phyloP scores from a whole-genome alignment of 352 stramenopile species.

The Pythium biforme region DNA sequence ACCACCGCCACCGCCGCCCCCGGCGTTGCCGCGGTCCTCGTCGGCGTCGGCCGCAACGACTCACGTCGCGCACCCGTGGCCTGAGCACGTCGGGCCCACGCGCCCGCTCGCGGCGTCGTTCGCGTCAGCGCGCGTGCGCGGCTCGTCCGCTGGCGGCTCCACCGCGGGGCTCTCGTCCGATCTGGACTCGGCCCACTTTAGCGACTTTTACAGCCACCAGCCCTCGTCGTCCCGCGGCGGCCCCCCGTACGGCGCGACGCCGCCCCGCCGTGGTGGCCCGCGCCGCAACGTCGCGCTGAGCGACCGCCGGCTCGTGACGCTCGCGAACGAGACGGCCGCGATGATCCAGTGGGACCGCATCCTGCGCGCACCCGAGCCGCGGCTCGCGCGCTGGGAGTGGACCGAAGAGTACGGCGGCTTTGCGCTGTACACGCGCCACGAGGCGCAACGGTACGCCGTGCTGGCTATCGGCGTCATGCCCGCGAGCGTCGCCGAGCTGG shows the following conservation, averaged over 20 bases:
- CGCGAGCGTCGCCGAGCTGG: slow-evolving; percentile 13
- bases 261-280: no score
- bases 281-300: slow-evolving; percentile 18
- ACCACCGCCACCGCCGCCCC: not conserved
- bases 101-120: slow-evolving; percentile 13
- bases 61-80: not conserved
- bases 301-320: slow-evolving; percentile 17
- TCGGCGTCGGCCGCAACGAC: slow-evolving; percentile 1
- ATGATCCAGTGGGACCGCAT: slow-evolving; percentile 28
- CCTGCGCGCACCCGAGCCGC: slow-evolving; percentile 11
- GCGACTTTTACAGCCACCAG: slow-evolving; percentile 3
- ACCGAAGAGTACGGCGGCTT: slow-evolving; percentile 14
- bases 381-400: slow-evolving; percentile 23
- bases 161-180: slow-evolving; percentile 20
- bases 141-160: slow-evolving; percentile 8
- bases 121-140: slow-evolving; percentile 5
- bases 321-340: slow-evolving; percentile 24
- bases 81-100: not conserved
- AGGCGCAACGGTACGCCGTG: slow-evolving; percentile 21
- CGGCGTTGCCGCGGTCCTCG: slow-evolving; percentile 8
- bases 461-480: slow-evolving; percentile 20
- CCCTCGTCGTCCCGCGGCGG: not conserved
- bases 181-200: not conserved
- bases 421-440: slow-evolving; percentile 23
- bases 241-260: no score